Conservation (phyloP, 2,329 filamentous ascomycete species). For the Hansfordia pulvinata region DNA sequence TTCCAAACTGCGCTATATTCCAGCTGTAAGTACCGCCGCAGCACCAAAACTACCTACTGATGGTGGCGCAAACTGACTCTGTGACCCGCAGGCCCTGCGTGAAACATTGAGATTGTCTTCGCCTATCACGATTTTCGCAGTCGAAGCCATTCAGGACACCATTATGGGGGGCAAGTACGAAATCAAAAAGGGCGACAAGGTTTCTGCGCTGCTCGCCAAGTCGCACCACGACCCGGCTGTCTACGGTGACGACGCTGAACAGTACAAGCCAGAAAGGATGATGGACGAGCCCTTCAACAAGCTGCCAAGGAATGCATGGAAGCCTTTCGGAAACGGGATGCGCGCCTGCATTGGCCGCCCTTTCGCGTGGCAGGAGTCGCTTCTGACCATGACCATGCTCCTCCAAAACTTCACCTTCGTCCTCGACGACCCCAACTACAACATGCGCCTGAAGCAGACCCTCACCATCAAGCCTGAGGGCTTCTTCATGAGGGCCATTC, state of each 20-base stretch:
- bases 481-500: constrained; percentile 34
- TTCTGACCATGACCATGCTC: constrained; percentile 42
- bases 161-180: constrained; percentile 39
- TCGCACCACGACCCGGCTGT: constrained; percentile 41
- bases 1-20: constrained; percentile 34
- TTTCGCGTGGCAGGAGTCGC: constrained; percentile 63
- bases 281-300: constrained; percentile 53
- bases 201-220: constrained; percentile 30
- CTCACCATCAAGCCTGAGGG: constrained; percentile 37
- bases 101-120: constrained; percentile 38
- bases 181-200: constrained; percentile 26
- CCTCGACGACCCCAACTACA: constrained; percentile 38
- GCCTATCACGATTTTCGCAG: constrained; percentile 33
- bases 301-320: constrained; percentile 50
- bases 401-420: constrained; percentile 50
- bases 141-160: constrained; percentile 24
- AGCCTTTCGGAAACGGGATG: constrained; percentile 62
- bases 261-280: constrained; percentile 50
- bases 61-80: too few species aligned
- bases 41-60: too few species aligned
- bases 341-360: constrained; percentile 59
- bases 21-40: constrained; percentile 26
- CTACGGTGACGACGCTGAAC: constrained; percentile 40
- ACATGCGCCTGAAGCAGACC: constrained; percentile 28
- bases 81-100: constrained; percentile 22